phyloP scores from a whole-genome alignment of 306 rosid species.

The Trifolium pratense region DNA sequence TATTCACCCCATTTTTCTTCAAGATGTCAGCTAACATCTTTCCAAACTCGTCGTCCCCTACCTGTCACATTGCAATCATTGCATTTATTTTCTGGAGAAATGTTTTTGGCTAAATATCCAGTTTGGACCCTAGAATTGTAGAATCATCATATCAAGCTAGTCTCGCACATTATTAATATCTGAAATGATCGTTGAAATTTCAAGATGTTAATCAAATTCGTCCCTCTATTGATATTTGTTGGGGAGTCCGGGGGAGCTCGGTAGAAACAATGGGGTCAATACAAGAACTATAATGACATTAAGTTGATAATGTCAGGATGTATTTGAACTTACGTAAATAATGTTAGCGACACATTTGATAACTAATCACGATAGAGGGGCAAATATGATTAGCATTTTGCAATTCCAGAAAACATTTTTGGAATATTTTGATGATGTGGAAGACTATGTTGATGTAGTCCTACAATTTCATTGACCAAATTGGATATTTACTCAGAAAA shows the following conservation, averaged over 20 bases:
- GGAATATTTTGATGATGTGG: neutral
- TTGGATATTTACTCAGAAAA: no score
- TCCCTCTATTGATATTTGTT: neutral
- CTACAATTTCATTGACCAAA: no score
- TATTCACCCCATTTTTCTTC: slow-evolving; percentile 56
- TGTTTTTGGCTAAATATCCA: neutral
- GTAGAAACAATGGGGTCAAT: no score
- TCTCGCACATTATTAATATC: neutral
- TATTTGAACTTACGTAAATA: neutral
- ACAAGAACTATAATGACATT: neutral
- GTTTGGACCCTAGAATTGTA: no score
- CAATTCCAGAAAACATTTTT: neutral
- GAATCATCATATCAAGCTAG: neutral
- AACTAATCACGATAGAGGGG: neutral
- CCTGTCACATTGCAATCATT: slow-evolving; percentile 40
- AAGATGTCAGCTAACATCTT: slow-evolving; percentile 62
- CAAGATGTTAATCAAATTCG: neutral
- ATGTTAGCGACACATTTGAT: neutral
- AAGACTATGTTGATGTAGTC: no score
- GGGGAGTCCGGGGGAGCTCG: no score
- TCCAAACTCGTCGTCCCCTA: slow-evolving; percentile 77
- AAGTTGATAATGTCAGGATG: neutral
- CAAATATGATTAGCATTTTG: no score
- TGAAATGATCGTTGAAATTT: neutral
- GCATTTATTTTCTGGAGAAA: neutral